Evolutionary conservation across 1,139 yeast species (phyloP), one percentile per base, ranked within the genome.

Genomic region (Geotrichum cucujoidarum): DNA sequence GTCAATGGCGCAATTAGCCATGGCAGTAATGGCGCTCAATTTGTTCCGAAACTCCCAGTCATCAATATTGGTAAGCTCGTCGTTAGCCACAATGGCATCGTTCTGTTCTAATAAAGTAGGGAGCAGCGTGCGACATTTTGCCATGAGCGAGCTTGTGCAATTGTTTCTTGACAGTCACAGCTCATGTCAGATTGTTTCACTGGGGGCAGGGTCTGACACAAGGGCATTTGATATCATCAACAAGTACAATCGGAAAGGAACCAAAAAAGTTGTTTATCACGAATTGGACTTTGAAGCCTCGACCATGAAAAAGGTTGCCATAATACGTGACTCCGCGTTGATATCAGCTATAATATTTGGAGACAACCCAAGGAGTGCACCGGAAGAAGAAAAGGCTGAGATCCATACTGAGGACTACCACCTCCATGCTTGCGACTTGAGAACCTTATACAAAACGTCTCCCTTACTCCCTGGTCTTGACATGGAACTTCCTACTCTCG

Each of bases 191-290:
- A 76, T 92, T 10, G 67, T 92, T 0, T 88, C 94, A 3, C 66
- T 92, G 20, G 98, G 98, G 0, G 87, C 97, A n/a, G 98, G 98
- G 0, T 85, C 95, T n/a, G 98, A 92, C 64, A 81, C 97, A 1
- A 67, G 97, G 51, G 74, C 78, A 5, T 86, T 87, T 60, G 64
- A 70, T 4, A 50, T 80, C 2, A 63, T 85, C 40, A 57, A 48
- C 2, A 25, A 52, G 5, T 34, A 47, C 27, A 29, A 38, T 8
- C 43, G 45, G n/a, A 29, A 10, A 8, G 41, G 30, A 36, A 45
- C 40, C 30, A 44, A 53, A 17, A 43, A 58, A 29, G 55, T 82
- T 34, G 63, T 65, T 2, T 83, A 80, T 60, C 73, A 82, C 47
- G 98, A 92, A 62, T 62, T 88, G 21, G 98, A 92, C 64, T 90